A percentile compares a stretch with the other conserved stretches of the same genome.
Evolutionary conservation across 331 rosid species (phyloP).

Genomic region (Malus hybrid): DNA sequence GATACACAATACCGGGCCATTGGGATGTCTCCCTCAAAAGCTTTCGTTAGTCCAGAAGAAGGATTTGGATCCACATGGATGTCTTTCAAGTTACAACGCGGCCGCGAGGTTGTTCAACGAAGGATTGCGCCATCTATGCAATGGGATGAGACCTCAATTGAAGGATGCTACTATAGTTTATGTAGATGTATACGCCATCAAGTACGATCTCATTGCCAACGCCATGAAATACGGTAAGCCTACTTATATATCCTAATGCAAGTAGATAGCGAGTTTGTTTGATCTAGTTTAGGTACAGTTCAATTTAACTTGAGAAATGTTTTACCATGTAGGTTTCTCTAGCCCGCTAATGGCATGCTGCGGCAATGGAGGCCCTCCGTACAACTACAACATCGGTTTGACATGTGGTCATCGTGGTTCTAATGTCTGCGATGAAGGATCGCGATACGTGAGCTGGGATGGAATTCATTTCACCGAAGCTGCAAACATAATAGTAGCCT

Average conservation of each 20-base stretch:
- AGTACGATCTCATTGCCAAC: constrained; percentile 67
- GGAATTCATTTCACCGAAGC: constrained; percentile 76
- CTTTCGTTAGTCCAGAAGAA: constrained; percentile 37
- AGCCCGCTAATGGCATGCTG: constrained; percentile 84
- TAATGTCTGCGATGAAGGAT: constrained; percentile 59
- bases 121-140: constrained; percentile 37
- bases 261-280: neutral
- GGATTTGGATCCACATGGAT: constrained; percentile 56
- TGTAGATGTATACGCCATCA: constrained; percentile 72
- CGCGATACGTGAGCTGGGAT: constrained; percentile 68
- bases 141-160: constrained; percentile 43
- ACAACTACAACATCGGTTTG: constrained; percentile 58
- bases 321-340: constrained; percentile 44
- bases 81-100: constrained; percentile 60
- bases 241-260: neutral
- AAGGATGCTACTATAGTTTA: constrained; percentile 60
- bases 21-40: constrained; percentile 88
- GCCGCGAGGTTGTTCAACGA: constrained; percentile 77
- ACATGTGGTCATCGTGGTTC: constrained; percentile 75
- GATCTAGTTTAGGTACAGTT: neutral
- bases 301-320: neutral
- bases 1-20: constrained; percentile 91
- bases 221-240: constrained; percentile 54
- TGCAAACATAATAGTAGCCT: constrained; percentile 63
- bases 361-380: constrained; percentile 88